Evolutionary conservation across 345 rosid genomes (phyloP).

Genomic region (Syzygium oleosum): DNA sequence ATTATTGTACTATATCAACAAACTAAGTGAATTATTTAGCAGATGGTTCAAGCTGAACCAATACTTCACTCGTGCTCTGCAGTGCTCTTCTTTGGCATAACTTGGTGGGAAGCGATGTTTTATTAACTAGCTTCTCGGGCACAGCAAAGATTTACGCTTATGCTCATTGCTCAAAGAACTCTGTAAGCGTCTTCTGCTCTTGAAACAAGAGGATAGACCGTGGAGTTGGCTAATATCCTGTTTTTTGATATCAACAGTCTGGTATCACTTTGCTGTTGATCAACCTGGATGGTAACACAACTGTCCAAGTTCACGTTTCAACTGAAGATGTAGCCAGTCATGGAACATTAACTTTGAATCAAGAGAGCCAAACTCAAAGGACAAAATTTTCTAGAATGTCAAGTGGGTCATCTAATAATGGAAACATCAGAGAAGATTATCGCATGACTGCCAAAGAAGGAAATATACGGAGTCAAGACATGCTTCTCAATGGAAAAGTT

Average conservation of each 20-base stretch:
- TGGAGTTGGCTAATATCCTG: not conserved
- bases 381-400: slow-evolving; percentile 15
- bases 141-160: slow-evolving; percentile 23
- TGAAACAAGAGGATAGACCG: not conserved
- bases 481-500: slow-evolving; percentile 34
- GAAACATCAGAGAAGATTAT: slow-evolving; percentile 23
- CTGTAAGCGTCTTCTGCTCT: not conserved
- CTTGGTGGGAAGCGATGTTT: slow-evolving; percentile 29
- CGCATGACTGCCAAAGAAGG: slow-evolving; percentile 34
- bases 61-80: not conserved
- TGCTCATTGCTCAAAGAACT: slow-evolving; percentile 27
- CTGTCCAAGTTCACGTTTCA: slow-evolving; percentile 18
- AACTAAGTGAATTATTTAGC: not conserved
- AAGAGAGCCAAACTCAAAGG: not conserved
- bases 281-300: slow-evolving; percentile 28
- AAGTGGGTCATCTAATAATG: slow-evolving; percentile 5
- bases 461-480: slow-evolving; percentile 27
- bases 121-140: slow-evolving; percentile 18
- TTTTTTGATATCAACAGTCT: slow-evolving; percentile 9
- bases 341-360: slow-evolving; percentile 2
- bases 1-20: not conserved
- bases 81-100: slow-evolving; percentile 49
- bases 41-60: not conserved
- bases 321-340: slow-evolving; percentile 6
- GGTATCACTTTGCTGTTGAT: slow-evolving; percentile 43